Base-by-base conservation (phyloP, 495 filamentous ascomycete genomes). In the Penicillium arizonense region DNA sequence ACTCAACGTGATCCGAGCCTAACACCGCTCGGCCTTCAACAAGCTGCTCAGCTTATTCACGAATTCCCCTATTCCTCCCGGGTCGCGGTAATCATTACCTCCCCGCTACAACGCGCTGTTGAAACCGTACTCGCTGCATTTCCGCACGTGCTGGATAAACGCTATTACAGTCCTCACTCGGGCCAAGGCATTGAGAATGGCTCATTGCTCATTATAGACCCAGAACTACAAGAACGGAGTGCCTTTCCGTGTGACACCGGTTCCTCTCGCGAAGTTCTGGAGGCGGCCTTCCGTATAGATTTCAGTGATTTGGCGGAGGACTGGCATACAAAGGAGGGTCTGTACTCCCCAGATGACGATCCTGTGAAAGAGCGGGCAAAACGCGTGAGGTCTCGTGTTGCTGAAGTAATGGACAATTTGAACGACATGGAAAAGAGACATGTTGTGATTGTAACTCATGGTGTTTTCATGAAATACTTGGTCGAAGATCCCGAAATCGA, bases 191-290 rank as follows among this genome's bases (percentile, higher is more conserved):
- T 45, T 5, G 42, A 45, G 16, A 45, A 45, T 14, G 42, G 42
- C 16, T 18, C 42, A 21, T 26, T 23, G 20, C 42, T 45, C 7
- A 45, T 45, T 3, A 5, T 45, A 23, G 42, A 33, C 16, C 26
- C 42, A 45, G 26, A 45, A n/a, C 28, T 45, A 23, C 42, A 45
- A 23, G 42, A 45, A 45, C 42, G 42, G 14, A 45, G 42, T 28
- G 42, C 42, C 10, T 23, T 45, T 30, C 42, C 42, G 9, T 45
- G 42, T 6, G 42, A 45, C 24, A 45, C 42, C 28, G 42, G 42
- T n/a, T 45, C 42, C 42, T n/a, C 42, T 26, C 28, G 10, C 28
- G 4, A 10, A 23, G 24, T 14, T 23, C 42, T 45, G 16, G 42
- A 32, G 23, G 10, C 11, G 42, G 42, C 5, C 14, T 45, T 45